Evolutionary conservation across 2,329 filamentous ascomycete species (phyloP), one percentile per base, ranked within the genome.

Genomic region (Helotiales sp.): DNA sequence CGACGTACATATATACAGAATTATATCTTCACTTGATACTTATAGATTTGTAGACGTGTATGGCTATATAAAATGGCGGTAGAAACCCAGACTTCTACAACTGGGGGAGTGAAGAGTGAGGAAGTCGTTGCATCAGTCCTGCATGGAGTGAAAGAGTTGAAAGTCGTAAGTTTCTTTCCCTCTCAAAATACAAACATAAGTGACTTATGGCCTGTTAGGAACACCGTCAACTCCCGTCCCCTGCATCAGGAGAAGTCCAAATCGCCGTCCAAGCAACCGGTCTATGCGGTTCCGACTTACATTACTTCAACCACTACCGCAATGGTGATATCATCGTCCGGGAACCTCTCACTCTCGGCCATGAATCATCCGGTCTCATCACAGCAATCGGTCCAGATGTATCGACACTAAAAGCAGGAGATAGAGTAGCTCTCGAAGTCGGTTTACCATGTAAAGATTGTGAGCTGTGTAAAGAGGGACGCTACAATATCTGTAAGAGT

Each of bases 281-380:
- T 54, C 97, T 98, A 69, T 98, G 95, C 79, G 95, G 93, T 82
- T 96, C 91, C 60, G 93, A 97, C 73, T 87, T 98, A 57, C 93
- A 98, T 78, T 98, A 98, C 80, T 98, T 93, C 91, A 91, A 95
- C 72, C 89, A 89, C 54, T 93, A 93, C 67, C 90, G 90, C 77
- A 98, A 98, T 72, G 93, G 95, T 38, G 93, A 93, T 66, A 97
- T 97, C 89, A 87, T 97, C 61, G 93, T 98, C 48, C 83, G 83
- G 64, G 89, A 84, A 70, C 88, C 93, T 70, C 90, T 97, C 73
- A 91, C 96, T 69, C 86, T 98, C 15, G 93, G 93, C 67, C 93
- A 98, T 79, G 93, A 98, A 77, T 96, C 91, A 33, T 88, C 91
- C 6, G 93, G 93, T 59, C 85, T 88, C 68, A 76, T 98, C 57